Percentiles rank a stretch among this genome's conserved stretches.
phyloP scores from a whole-genome alignment of 179 eudicot species.

The Silene vulgaris region DNA sequence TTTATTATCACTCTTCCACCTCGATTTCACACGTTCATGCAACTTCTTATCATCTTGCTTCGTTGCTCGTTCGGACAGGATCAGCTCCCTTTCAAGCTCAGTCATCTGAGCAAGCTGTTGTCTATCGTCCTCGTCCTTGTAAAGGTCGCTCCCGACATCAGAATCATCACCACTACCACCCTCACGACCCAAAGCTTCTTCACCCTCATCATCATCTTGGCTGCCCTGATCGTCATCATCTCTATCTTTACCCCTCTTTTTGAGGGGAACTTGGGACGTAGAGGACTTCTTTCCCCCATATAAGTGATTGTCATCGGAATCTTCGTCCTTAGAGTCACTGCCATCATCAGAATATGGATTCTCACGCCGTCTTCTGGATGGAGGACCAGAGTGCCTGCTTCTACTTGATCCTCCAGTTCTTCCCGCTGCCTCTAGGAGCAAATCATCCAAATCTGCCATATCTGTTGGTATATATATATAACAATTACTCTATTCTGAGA shows the following conservation, averaged over 20 bases:
- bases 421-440: slow-evolving; percentile 96
- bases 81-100: slow-evolving; percentile 79
- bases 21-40: slow-evolving; percentile 61
- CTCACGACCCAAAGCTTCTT: slow-evolving; percentile 45
- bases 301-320: slow-evolving; percentile 72
- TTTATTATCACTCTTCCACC: slow-evolving; percentile 56
- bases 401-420: slow-evolving; percentile 64
- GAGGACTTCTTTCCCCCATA: slow-evolving; percentile 72
- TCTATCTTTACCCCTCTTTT: slow-evolving; percentile 78
- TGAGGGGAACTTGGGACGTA: slow-evolving; percentile 70
- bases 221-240: slow-evolving; percentile 64
- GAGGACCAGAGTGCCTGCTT: slow-evolving; percentile 56
- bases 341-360: slow-evolving; percentile 82
- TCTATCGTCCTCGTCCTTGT: slow-evolving; percentile 74
- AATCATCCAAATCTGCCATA: slow-evolving; percentile 79
- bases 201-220: slow-evolving; percentile 58
- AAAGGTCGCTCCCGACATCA: slow-evolving; percentile 77
- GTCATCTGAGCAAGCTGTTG: slow-evolving; percentile 70
- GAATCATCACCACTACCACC: slow-evolving; percentile 69
- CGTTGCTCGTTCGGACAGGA: slow-evolving; percentile 64
- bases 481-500: background rate
- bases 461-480: slow-evolving; percentile 7
- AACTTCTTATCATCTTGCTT: slow-evolving; percentile 59
- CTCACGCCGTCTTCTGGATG: slow-evolving; percentile 61
- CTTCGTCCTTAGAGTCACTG: slow-evolving; percentile 79